Conservation (phyloP, 2,329 filamentous ascomycete genomes). For the Colletotrichum sp. region DNA sequence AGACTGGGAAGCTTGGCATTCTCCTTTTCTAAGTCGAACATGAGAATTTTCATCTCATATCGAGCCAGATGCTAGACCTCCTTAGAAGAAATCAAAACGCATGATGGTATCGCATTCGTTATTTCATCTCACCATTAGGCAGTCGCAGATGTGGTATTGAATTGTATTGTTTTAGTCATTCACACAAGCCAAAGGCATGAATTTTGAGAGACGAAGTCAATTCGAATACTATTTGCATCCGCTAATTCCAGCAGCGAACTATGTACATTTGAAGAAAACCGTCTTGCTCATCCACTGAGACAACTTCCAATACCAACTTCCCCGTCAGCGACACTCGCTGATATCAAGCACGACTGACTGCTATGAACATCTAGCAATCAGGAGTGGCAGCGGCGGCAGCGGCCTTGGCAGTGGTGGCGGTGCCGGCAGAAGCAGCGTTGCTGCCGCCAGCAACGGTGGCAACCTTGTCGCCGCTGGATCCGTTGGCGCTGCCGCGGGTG, state of each 20-base stretch:
- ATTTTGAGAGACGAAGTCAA: neutral
- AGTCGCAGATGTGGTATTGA: neutral
- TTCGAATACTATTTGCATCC: neutral
- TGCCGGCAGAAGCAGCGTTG: neutral
- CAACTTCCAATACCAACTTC: neutral
- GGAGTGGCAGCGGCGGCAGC: neutral
- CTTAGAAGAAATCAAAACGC: neutral
- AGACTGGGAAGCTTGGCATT: neutral
- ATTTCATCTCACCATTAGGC: neutral
- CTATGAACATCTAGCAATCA: neutral
- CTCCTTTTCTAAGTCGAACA: neutral
- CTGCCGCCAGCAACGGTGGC: neutral
- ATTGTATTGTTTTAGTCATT: neutral
- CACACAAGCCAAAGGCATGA: neutral
- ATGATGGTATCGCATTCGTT: neutral
- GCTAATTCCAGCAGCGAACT: constrained; percentile 1
- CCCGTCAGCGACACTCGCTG: neutral
- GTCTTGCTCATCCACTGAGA: neutral
- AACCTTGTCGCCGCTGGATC: constrained; percentile 5
- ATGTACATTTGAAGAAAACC: neutral
- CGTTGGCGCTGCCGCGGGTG: constrained; percentile 15
- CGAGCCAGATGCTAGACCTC: neutral
- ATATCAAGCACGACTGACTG: neutral
- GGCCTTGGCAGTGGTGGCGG: neutral
- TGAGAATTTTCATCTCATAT: neutral